A percentile compares a stretch with the other conserved stretches of the same genome.
phyloP scores from a whole-genome alignment of 2,329 filamentous ascomycete species.

The Penicillium hordei region DNA sequence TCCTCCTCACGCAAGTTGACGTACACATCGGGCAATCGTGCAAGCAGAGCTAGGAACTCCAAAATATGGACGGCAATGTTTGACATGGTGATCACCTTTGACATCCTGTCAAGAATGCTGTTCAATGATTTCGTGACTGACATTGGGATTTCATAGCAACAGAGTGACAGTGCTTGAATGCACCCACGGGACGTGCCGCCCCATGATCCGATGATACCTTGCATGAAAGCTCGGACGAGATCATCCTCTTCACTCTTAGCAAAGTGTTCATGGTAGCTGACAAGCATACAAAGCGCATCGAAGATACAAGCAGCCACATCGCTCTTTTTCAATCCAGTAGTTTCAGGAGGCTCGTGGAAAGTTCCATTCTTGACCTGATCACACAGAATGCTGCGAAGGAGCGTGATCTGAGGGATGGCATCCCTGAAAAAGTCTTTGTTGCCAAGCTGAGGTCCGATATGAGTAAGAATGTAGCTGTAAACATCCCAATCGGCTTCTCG shows the following conservation, averaged over 20 bases:
- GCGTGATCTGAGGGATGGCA: slow-evolving; percentile 71
- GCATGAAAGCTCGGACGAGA: slow-evolving; percentile 80
- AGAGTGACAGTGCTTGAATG: slow-evolving; percentile 91
- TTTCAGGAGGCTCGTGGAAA: slow-evolving; percentile 76
- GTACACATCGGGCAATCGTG: slow-evolving; percentile 78
- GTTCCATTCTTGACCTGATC: slow-evolving; percentile 75
- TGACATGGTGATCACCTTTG: slow-evolving; percentile 90
- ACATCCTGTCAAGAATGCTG: slow-evolving; percentile 87
- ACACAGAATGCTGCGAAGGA: slow-evolving; percentile 73
- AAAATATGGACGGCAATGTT: slow-evolving; percentile 91
- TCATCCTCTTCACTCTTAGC: slow-evolving; percentile 84
- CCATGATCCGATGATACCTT: slow-evolving; percentile 73
- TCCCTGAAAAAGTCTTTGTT: slow-evolving; percentile 83
- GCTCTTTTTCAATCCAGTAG: slow-evolving; percentile 78
- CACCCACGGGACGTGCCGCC: slow-evolving; percentile 87
- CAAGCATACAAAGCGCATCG: slow-evolving; percentile 79
- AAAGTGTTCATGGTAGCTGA: slow-evolving; percentile 87
- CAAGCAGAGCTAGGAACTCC: slow-evolving; percentile 88
- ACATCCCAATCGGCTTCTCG: slow-evolving; percentile 83
- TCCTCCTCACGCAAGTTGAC: slow-evolving; percentile 89
- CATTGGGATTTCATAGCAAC: slow-evolving; percentile 87
- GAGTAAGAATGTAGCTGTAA: slow-evolving; percentile 84
- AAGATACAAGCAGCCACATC: slow-evolving; percentile 89
- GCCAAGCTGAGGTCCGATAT: slow-evolving; percentile 81
- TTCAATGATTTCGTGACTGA: slow-evolving; percentile 84